A percentile compares a stretch with the other conserved stretches of the same genome.
Evolutionary conservation across 1,284 basidiomycete genomes (phyloP).

Genomic region (Pascua guehoae): DNA sequence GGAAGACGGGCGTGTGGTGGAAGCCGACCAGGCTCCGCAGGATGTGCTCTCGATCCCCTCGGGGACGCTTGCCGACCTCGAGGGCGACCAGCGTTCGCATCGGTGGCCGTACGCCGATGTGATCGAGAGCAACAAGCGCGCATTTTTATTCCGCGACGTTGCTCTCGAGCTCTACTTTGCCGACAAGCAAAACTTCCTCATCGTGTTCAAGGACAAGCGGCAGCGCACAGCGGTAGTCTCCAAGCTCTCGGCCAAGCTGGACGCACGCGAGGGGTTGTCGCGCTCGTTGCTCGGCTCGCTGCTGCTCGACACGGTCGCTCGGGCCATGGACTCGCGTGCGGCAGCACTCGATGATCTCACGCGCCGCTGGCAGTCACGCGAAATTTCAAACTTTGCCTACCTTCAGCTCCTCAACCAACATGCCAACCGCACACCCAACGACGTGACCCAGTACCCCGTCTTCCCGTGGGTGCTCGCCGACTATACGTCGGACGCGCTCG

Average conservation of each 20-base stretch:
- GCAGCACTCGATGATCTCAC: slow-evolving; percentile 47
- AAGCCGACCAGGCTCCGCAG: slow-evolving; percentile 78
- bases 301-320: slow-evolving; percentile 46
- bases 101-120: slow-evolving; percentile 79
- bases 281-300: slow-evolving; percentile 45
- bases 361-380: slow-evolving; percentile 75
- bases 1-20: slow-evolving; percentile 80
- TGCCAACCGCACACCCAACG: slow-evolving; percentile 82
- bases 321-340: slow-evolving; percentile 43
- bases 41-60: slow-evolving; percentile 74
- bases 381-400: slow-evolving; percentile 85
- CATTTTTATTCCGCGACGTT: slow-evolving; percentile 84
- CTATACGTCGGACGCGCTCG: slow-evolving; percentile 70
- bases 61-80: slow-evolving; percentile 73
- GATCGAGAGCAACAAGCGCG: slow-evolving; percentile 70
- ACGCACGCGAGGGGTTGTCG: slow-evolving; percentile 40
- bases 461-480: slow-evolving; percentile 85
- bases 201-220: slow-evolving; percentile 69
- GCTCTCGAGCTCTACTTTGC: slow-evolving; percentile 89
- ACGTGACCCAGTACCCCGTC: slow-evolving; percentile 92
- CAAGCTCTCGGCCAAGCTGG: slow-evolving; percentile 53
- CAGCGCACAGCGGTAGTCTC: slow-evolving; percentile 63
- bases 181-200: slow-evolving; percentile 74
- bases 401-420: slow-evolving; percentile 81
- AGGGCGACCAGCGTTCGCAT: slow-evolving; percentile 66